Percentiles rank a stretch among this genome's conserved stretches.
Conservation (phyloP, 441 rosid genomes). For the Populus tomentosa region DNA sequence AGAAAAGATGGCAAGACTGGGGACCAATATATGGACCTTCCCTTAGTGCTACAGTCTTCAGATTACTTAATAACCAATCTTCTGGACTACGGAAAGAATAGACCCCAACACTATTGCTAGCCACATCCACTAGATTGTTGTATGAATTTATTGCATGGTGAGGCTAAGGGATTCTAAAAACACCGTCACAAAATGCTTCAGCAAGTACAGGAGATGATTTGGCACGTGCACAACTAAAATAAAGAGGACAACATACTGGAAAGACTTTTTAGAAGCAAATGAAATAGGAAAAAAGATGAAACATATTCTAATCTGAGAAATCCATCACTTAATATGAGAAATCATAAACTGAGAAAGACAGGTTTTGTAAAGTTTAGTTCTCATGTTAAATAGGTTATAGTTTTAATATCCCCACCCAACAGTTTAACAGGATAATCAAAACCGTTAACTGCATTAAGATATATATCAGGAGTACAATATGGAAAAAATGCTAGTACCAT, state of each 20-base stretch:
- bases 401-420: too few species aligned
- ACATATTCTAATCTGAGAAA: not conserved
- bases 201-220: not conserved
- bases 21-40: not conserved
- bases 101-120: not conserved
- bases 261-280: not conserved
- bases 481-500: conserved; percentile 40
- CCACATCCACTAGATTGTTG: not conserved
- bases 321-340: too few species aligned
- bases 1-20: not conserved
- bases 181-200: not conserved
- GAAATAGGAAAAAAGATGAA: not conserved
- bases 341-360: too few species aligned
- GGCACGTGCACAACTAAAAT: not conserved
- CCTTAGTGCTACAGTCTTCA: not conserved
- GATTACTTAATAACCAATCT: not conserved
- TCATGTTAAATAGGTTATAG: too few species aligned
- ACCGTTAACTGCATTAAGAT: not conserved
- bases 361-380: too few species aligned
- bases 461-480: not conserved
- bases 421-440: not conserved
- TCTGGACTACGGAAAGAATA: not conserved
- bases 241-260: not conserved
- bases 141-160: not conserved
- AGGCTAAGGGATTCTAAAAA: not conserved